Evolutionary conservation across 1,284 basidiomycete genomes (phyloP), one percentile per base, ranked within the genome.

Genomic region (Trichosporon sp.): DNA sequence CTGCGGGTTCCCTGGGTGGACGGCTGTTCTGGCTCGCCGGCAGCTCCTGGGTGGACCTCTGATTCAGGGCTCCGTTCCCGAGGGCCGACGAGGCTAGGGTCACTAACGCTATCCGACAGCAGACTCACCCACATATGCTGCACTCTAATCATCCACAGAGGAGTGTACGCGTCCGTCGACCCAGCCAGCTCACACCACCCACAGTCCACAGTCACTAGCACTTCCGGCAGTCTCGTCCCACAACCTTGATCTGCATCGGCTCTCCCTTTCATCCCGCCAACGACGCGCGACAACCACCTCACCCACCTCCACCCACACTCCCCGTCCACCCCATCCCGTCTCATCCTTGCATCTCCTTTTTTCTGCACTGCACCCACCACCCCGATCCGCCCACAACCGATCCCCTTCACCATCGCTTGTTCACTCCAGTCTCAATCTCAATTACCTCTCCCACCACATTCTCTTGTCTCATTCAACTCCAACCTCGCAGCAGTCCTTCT

Each of bases 21-120:
- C n/a, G 43, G 3, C 16, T 46, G 43, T n/a, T 26, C 11, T 12
- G 8, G 38, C 8, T 12, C 12, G 26, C 26, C 26, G 26, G 26
- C 26, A 26, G 26, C 26, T 26, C n/a, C 21, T 54, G 51, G 26
- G 26, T 16, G 26, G 26, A 26, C 26, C 26, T 26, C 26, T 26
- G 19, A 26, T 10, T 54, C 51, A 54, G 51, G 51, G 51, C n/a
- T 19, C 46, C 19, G 51, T 54, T 54, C 51, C 51, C 51, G 51
- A 54, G 51, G 21, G 51, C 51, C 51, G 51, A 54, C 51, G 51
- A 54, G 51, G 51, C 51, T 12, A 54, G 51, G 51, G 51, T 54
- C 51, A 54, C 21, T 21, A 54, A 54, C 51, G 51, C 51, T 54
- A 26, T 54, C 51, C 51, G 19, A 54, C 51, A n/a, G 19, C 5